phyloP scores from a whole-genome alignment of 345 rosid genomes.

The Hibiscus trionum region DNA sequence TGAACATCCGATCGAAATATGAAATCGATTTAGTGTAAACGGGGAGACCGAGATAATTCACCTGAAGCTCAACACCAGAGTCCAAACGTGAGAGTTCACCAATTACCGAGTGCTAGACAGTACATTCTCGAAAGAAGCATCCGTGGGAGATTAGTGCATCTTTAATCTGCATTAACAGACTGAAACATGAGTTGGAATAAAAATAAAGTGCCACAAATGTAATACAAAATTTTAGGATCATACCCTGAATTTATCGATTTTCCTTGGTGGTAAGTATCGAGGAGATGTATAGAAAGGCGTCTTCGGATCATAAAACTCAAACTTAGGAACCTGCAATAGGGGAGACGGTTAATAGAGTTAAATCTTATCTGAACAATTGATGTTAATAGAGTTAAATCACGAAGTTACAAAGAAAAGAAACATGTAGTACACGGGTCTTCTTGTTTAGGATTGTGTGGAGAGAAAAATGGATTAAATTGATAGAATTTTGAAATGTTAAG shows the following conservation, averaged over 20 bases:
- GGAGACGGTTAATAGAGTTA: not conserved
- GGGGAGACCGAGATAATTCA: conserved; percentile 11
- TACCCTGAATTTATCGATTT: conserved; percentile 76
- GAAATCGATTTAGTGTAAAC: not conserved
- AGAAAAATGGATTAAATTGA: too few species aligned
- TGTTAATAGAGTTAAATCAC: too few species aligned
- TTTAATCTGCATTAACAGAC: conserved; percentile 41
- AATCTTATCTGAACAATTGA: too few species aligned
- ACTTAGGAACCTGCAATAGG: conserved; percentile 58
- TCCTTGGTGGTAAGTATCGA: conserved; percentile 77
- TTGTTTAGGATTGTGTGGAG: too few species aligned
- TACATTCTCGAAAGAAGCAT: conserved; percentile 87
- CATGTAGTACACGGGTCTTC: too few species aligned
- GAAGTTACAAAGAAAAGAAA: too few species aligned
- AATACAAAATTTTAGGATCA: conserved; percentile 8
- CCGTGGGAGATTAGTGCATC: conserved; percentile 90
- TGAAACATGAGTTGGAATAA: conserved; percentile 12
- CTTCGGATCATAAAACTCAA: conserved; percentile 78
- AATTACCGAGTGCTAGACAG: conserved; percentile 60
- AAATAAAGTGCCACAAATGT: not conserved
- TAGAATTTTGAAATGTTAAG: too few species aligned
- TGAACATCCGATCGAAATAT: not conserved
- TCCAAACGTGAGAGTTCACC: conserved; percentile 92
- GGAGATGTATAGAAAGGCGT: conserved; percentile 93
- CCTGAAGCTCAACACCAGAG: conserved; percentile 79